Base-by-base conservation (phyloP, 495 filamentous ascomycete genomes). In the Xylaria scruposa region DNA sequence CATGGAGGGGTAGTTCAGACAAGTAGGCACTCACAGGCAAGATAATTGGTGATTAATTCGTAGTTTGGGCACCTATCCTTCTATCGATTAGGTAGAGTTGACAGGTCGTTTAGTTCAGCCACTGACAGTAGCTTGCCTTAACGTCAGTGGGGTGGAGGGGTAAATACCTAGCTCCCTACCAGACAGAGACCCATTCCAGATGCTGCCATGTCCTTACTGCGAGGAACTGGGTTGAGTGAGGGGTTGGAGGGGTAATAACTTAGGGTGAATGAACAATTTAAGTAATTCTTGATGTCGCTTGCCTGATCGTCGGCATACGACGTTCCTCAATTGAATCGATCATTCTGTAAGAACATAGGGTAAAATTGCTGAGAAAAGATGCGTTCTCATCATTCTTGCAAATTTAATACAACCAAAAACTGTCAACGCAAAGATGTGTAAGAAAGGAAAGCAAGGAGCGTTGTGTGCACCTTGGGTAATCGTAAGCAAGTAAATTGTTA, bases 61-160 rank as follows among this genome's bases (percentile, higher is more conserved):
- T 49, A 38, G 7, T 2, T 49, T 6, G n/a, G 19, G 4, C 4
- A 21, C 19, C 15, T 24, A 1, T 9, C 12, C 10, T 47, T 42
- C 60, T 53, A 67, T 67, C 65, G 65, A 67, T 31, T 31, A 31
- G 29, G 29, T 67, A 67, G 53, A 63, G 21, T 44, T 26, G 65
- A 67, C 65, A 67, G 6, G 46, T 21, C 31, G 9, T n/a, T 36
- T 29, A 36, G 19, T 63, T 10, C 65, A 49, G 47, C 65, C 65
- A 67, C 31, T 67, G 65, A 67, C 65, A 56, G 21, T 67, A n/a
- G 31, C 29, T n/a, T n/a, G 49, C 33, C 65, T 24, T 15, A 42
- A 67, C 49, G 65, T 67, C 65, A 21, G 65, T 67, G 65, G 49
- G 65, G 65, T 67, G 65, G 65, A 67, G 65, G 65, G 65, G 65